These are phyloP conservation scores for Chrysosporium queenslandicum DNA, from an alignment of 2,329 filamentous ascomycete genomes.

Conservation along the genomic window DNA sequence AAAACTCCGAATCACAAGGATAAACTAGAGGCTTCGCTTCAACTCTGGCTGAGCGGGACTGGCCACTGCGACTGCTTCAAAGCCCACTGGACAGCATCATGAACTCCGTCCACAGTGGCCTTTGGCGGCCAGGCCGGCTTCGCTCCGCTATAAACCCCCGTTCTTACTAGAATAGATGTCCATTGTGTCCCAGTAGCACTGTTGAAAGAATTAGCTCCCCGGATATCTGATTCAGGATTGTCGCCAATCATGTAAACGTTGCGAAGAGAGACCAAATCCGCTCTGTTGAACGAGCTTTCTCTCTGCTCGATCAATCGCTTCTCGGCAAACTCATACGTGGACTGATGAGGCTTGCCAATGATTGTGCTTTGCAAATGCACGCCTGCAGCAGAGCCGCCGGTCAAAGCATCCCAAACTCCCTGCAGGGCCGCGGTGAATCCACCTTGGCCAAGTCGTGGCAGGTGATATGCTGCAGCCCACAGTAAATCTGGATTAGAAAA, in stretches of 20 bases:
- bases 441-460: slow-evolving; percentile 82
- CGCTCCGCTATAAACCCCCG: slow-evolving; percentile 59
- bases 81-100: slow-evolving; percentile 67
- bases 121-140: slow-evolving; percentile 53
- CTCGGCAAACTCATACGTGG: slow-evolving; percentile 79
- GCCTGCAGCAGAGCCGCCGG: slow-evolving; percentile 46
- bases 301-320: slow-evolving; percentile 56
- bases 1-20: background rate
- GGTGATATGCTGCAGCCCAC: slow-evolving; percentile 76
- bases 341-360: slow-evolving; percentile 71
- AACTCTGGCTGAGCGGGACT: background rate
- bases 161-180: slow-evolving; percentile 66
- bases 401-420: slow-evolving; percentile 67
- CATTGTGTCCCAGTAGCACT: slow-evolving; percentile 61
- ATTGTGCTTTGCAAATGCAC: slow-evolving; percentile 52
- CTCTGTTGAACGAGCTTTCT: slow-evolving; percentile 36
- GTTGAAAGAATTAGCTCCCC: slow-evolving; percentile 67
- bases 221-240: slow-evolving; percentile 81
- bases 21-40: background rate
- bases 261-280: slow-evolving; percentile 43
- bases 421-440: slow-evolving; percentile 74
- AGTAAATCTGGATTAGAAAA: slow-evolving; percentile 85
- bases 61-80: slow-evolving; percentile 45
- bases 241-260: slow-evolving; percentile 92
- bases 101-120: slow-evolving; percentile 62